Evolutionary conservation across 1,284 basidiomycete genomes (phyloP), one percentile per base, ranked within the genome.

Genomic region (Ganoderma resinaceum): DNA sequence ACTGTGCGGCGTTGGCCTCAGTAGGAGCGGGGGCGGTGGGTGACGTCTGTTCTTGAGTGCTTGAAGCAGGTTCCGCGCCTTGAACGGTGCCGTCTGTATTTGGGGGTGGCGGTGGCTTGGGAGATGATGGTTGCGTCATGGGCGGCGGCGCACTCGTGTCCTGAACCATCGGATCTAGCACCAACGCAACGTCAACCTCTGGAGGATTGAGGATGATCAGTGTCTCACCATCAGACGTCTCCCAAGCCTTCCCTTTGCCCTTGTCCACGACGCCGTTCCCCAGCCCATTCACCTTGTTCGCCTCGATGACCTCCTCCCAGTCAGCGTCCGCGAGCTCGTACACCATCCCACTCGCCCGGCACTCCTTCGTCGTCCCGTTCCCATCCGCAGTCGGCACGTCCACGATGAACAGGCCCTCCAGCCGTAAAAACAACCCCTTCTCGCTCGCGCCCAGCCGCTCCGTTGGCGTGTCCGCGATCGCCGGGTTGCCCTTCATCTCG

Each of bases 241-340:
- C 61, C 5, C 53, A 40, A 2, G 63, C 69, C 31, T 65, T 70
- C 65, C 75, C 73, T 35, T 75, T 79, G 16, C 68, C 76, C 69
- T 77, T 77, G 23, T 62, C 63, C 14, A 69, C 26, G 7, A 46
- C 43, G 43, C 16, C 46, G 6, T 46, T 46, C 43, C 20, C 23
- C 33, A 6, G 46, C 8, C 52, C 62, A 38, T 63, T 38, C 37
- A 12, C 64, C 23, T 60, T 57, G 38, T 55, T 52, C 6, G 62
- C 66, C 23, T 40, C 58, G 8, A 62, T 62, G 7, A 52, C 55
- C 23, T 86, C 90, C 57, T 85, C 87, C 89, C 89, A 93, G 67
- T 90, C 91, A 42, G 85, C 81, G 69, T 93, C 91, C 1, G 86
- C 91, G 42, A 94, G 82, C 78, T 94, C 92, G 71, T 89, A 94